Evolutionary conservation across 306 rosid species (phyloP).

Genomic region (Arachis stenosperma): DNA sequence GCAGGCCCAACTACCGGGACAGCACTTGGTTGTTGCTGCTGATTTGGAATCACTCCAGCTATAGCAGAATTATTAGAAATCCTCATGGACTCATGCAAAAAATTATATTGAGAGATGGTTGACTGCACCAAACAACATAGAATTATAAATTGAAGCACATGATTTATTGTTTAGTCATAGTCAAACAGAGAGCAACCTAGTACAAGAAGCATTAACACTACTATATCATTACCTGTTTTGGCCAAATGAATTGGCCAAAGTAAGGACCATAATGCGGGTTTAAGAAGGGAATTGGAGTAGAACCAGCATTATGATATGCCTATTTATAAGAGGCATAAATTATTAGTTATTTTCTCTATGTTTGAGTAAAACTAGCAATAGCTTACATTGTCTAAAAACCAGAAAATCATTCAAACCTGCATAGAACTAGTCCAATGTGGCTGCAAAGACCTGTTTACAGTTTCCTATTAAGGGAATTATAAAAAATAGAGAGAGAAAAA

Average conservation of each 20-base stretch:
- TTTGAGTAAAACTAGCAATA: background rate
- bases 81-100: conserved; percentile 25
- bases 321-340: conserved; percentile 28
- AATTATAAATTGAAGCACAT: conserved; percentile 26
- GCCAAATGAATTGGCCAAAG: conserved; percentile 34
- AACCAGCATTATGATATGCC: conserved; percentile 35
- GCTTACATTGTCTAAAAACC: background rate
- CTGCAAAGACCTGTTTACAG: conserved; percentile 26
- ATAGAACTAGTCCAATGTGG: conserved; percentile 38
- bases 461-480: conserved; percentile 22
- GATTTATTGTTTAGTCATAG: conserved; percentile 25
- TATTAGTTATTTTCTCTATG: conserved; percentile 25
- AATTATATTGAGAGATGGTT: conserved; percentile 22
- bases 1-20: background rate
- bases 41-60: conserved; percentile 30
- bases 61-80: conserved; percentile 26
- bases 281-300: conserved; percentile 30
- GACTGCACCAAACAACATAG: conserved; percentile 37
- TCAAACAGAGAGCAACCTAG: conserved; percentile 27
- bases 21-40: background rate
- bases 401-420: conserved; percentile 42
- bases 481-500: background rate
- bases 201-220: conserved; percentile 13
- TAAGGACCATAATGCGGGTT: conserved; percentile 39
- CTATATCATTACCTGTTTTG: conserved; percentile 46